A percentile compares a stretch with the other conserved stretches of the same genome.
Conservation (phyloP, 1,139 yeast species). For the Suhomyces anneliseae region DNA sequence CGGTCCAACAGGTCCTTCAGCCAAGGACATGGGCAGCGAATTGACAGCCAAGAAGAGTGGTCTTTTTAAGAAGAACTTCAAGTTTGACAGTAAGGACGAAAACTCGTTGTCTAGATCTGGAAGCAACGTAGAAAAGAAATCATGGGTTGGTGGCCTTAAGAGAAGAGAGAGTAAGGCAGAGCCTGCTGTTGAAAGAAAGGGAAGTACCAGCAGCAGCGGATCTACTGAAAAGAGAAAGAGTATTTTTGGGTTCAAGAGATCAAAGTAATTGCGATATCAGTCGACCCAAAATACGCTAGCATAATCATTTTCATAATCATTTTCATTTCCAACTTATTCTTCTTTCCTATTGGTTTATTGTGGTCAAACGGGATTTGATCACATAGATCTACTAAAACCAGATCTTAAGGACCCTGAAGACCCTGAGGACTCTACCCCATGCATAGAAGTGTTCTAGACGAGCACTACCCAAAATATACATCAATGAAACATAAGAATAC, state of each 20-base stretch:
- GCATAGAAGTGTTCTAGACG: no score
- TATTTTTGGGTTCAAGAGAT: conserved; percentile 41
- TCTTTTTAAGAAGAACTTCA: conserved; percentile 34
- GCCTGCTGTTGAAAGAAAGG: conserved; percentile 7
- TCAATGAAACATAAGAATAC: no score
- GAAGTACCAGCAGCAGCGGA: conserved; percentile 10
- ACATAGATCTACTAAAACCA: no score
- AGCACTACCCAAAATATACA: no score
- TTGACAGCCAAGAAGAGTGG: conserved; percentile 14
- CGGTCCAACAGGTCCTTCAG: conserved; percentile 1
- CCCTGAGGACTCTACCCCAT: no score
- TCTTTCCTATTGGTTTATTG: no score
- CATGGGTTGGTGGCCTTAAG: conserved; percentile 46
- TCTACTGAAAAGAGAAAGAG: conserved; percentile 28
- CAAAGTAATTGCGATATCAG: background rate
- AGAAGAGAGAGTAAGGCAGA: conserved; percentile 31
- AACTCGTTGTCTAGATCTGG: conserved; percentile 11
- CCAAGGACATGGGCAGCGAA: conserved; percentile 5
- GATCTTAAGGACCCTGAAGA: background rate
- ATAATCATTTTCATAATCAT: background rate
- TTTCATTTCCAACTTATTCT: no score
- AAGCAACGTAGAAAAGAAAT: conserved; percentile 33
- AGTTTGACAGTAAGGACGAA: conserved; percentile 22
- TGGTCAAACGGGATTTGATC: no score
- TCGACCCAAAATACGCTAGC: background rate